Evolutionary conservation across 345 rosid genomes (phyloP).

Genomic region (Citrus cavaleriei): DNA sequence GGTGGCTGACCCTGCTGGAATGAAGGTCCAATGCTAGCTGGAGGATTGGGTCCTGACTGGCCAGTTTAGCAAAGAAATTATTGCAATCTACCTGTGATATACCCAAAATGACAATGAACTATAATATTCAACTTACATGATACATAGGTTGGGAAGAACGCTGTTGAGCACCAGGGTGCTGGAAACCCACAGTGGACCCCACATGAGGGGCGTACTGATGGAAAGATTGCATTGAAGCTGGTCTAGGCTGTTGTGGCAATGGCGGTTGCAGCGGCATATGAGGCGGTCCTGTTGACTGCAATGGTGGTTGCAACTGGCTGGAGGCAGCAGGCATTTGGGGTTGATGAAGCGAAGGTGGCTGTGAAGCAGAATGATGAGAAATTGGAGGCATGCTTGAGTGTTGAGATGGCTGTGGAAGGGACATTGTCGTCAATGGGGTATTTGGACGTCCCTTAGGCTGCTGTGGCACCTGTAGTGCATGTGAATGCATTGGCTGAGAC

Average conservation of each 20-base stretch:
- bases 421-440: slow-evolving; percentile 36
- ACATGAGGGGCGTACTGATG: slow-evolving; percentile 63
- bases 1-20: slow-evolving; percentile 70
- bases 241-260: slow-evolving; percentile 53
- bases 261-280: slow-evolving; percentile 64
- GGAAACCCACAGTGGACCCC: slow-evolving; percentile 67
- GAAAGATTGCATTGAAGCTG: slow-evolving; percentile 39
- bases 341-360: slow-evolving; percentile 53
- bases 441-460: slow-evolving; percentile 66
- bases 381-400: slow-evolving; percentile 39
- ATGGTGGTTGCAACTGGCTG: slow-evolving; percentile 65
- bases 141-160: slow-evolving; percentile 66
- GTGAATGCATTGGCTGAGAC: slow-evolving; percentile 58
- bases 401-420: slow-evolving; percentile 64
- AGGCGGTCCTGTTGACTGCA: slow-evolving; percentile 50
- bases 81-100: background rate
- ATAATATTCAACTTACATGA: slow-evolving; percentile 57
- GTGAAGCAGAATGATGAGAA: slow-evolving; percentile 62
- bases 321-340: slow-evolving; percentile 51
- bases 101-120: background rate
- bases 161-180: slow-evolving; percentile 66
- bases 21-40: slow-evolving; percentile 53
- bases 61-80: slow-evolving; percentile 24
- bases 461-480: slow-evolving; percentile 48
- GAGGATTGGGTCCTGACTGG: slow-evolving; percentile 58